Evolutionary conservation across 192 early-diverging fungal genomes (phyloP).

Genomic region (Entomortierella parvispora): DNA sequence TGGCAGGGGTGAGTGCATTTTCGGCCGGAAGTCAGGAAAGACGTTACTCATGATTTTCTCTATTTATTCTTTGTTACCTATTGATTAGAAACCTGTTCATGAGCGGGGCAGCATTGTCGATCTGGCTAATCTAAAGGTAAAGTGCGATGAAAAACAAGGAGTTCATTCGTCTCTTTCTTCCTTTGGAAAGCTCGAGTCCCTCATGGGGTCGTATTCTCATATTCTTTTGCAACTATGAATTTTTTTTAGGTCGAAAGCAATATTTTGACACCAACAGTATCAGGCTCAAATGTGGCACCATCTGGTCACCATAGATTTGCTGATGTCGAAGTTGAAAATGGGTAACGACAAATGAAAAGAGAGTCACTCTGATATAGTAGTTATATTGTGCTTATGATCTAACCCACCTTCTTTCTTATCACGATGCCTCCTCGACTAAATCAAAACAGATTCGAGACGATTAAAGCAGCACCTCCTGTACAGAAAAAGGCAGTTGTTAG

Average conservation of each 20-base stretch:
- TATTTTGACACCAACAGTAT: not conserved
- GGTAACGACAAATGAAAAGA: slow-evolving; percentile 17
- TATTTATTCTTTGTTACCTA: not conserved
- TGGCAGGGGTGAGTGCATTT: no score
- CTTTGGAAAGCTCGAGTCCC: no score
- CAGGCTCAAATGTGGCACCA: not conserved
- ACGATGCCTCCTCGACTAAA: no score
- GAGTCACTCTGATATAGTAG: no score
- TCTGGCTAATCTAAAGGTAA: slow-evolving; percentile 28
- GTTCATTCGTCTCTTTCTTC: no score
- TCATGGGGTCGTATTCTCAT: no score
- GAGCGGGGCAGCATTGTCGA: slow-evolving; percentile 31
- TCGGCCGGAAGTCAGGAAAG: no score
- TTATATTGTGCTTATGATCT: no score
- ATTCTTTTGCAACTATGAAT: no score
- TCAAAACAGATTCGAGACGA: slow-evolving; percentile 24
- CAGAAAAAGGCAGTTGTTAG: slow-evolving; percentile 21
- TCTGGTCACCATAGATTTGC: slow-evolving; percentile 20
- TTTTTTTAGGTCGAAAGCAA: slow-evolving; percentile 2
- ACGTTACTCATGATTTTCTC: no score
- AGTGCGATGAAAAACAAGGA: not conserved
- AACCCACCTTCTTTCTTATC: not conserved
- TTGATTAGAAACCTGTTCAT: slow-evolving; percentile 22
- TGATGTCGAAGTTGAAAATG: slow-evolving; percentile 28
- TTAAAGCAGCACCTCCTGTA: slow-evolving; percentile 28